Conservation (phyloP, 176 grass and related monocot species). For the Miscanthus lutarioriparius region DNA sequence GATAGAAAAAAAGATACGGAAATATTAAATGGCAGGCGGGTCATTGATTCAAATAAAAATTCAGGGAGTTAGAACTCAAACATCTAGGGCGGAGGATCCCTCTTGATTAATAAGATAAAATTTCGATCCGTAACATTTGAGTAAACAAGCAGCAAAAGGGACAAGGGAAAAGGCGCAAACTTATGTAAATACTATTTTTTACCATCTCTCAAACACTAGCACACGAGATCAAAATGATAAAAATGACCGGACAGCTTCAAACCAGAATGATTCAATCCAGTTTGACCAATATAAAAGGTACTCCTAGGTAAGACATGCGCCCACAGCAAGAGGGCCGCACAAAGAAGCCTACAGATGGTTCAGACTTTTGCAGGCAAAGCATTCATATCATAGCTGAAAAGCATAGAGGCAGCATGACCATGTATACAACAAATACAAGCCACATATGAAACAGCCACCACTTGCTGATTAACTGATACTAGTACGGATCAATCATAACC, state of each 20-base stretch:
- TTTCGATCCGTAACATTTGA: background rate
- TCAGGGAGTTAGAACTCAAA: conserved; percentile 22
- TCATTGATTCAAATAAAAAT: conserved; percentile 11
- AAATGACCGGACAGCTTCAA: conserved; percentile 37
- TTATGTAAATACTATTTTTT: background rate
- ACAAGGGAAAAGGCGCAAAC: background rate
- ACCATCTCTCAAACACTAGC: background rate
- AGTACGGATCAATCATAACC: background rate
- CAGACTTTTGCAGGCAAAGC: conserved; percentile 1
- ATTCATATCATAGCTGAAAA: background rate
- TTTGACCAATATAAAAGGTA: conserved; percentile 20
- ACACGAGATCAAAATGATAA: conserved; percentile 30
- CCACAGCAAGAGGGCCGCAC: conserved; percentile 1
- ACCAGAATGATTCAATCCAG: background rate
- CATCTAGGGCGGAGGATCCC: background rate
- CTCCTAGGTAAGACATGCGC: conserved; percentile 10
- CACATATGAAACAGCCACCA: conserved; percentile 9
- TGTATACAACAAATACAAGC: too few relatives aligned
- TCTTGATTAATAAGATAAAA: background rate
- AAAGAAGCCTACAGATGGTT: background rate
- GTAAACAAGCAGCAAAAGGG: background rate
- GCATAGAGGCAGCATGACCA: background rate
- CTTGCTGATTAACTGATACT: background rate
- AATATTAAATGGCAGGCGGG: conserved; percentile 6
- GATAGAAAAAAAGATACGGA: background rate